Conservation (phyloP, 495 filamentous ascomycete species). For the Trichocladium antarcticum region DNA sequence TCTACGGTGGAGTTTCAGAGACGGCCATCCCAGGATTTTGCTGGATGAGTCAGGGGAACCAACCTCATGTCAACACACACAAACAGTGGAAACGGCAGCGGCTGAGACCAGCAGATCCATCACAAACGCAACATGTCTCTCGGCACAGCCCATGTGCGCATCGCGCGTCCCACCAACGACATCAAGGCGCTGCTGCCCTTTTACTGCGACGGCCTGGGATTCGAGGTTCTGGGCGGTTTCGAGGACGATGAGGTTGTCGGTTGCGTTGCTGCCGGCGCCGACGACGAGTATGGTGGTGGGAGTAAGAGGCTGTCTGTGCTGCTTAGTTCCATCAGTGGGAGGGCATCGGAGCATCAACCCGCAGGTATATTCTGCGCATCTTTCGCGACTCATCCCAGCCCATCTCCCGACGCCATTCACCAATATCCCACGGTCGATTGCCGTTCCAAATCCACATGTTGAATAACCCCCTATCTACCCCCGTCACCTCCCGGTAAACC, state of each 20-base stretch:
- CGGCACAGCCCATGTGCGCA: constrained; percentile 21
- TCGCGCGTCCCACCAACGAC: constrained; percentile 27
- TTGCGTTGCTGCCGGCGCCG: constrained; percentile 23
- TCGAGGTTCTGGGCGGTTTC: constrained; percentile 20
- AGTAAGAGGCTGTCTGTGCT: too few species aligned
- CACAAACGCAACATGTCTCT: constrained; percentile 8
- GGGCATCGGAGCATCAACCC: too few species aligned
- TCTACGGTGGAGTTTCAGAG: too few species aligned
- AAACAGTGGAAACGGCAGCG: too few species aligned
- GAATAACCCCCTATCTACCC: neutral
- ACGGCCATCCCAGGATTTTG: neutral
- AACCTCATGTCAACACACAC: too few species aligned
- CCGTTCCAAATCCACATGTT: neutral
- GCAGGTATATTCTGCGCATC: too few species aligned
- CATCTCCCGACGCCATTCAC: too few species aligned
- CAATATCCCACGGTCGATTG: neutral
- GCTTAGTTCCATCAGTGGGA: too few species aligned
- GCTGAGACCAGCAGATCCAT: neutral
- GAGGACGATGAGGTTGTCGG: constrained; percentile 24
- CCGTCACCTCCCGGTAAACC: constrained; percentile 12
- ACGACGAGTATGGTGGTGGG: constrained; percentile 32
- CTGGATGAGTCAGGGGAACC: neutral
- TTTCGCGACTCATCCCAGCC: too few species aligned
- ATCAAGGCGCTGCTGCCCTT: constrained; percentile 25
- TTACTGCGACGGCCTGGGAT: constrained; percentile 25